phyloP scores from a whole-genome alignment of 2,329 filamentous ascomycete species.

The Fusarium armeniacum region DNA sequence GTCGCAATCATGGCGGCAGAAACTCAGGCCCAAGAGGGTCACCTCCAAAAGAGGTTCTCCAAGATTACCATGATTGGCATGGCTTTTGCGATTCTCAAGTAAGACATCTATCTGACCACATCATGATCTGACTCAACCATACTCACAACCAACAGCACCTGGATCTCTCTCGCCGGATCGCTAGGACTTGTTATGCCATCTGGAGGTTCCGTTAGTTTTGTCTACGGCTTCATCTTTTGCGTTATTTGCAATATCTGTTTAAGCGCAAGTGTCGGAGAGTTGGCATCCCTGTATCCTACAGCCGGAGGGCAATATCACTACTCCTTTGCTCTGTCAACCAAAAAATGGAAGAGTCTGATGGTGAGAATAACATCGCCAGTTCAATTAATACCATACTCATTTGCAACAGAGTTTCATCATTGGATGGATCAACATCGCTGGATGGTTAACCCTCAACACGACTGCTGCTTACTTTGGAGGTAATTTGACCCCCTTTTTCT shows the following conservation, averaged over 20 bases:
- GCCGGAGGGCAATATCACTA: slow-evolving; percentile 59
- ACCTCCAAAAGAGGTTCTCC: slow-evolving; percentile 45
- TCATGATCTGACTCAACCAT: neutral
- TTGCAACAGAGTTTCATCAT: slow-evolving; percentile 57
- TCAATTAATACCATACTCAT: neutral
- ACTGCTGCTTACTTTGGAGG: slow-evolving; percentile 61
- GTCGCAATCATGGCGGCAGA: slow-evolving; percentile 17
- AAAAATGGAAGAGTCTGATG: slow-evolving; percentile 57
- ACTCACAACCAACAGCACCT: slow-evolving; percentile 43
- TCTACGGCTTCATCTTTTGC: slow-evolving; percentile 56
- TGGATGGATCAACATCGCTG: slow-evolving; percentile 61
- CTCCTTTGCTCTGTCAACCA: slow-evolving; percentile 57
- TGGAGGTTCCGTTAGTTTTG: slow-evolving; percentile 58
- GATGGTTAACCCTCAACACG: slow-evolving; percentile 62
- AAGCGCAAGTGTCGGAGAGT: slow-evolving; percentile 40
- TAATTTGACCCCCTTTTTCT: slow-evolving; percentile 31
- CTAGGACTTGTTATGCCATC: slow-evolving; percentile 60
- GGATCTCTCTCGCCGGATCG: slow-evolving; percentile 59
- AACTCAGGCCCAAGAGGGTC: slow-evolving; percentile 27
- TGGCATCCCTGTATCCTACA: slow-evolving; percentile 43
- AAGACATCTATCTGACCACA: neutral
- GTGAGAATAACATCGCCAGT: slow-evolving; percentile 36
- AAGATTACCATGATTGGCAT: slow-evolving; percentile 51
- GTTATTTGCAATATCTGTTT: slow-evolving; percentile 42
- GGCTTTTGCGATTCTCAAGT: slow-evolving; percentile 63